These are phyloP conservation scores for Pyricularia sp. DNA, from an alignment of 2,329 filamentous ascomycete genomes.

Conservation along the genomic window DNA sequence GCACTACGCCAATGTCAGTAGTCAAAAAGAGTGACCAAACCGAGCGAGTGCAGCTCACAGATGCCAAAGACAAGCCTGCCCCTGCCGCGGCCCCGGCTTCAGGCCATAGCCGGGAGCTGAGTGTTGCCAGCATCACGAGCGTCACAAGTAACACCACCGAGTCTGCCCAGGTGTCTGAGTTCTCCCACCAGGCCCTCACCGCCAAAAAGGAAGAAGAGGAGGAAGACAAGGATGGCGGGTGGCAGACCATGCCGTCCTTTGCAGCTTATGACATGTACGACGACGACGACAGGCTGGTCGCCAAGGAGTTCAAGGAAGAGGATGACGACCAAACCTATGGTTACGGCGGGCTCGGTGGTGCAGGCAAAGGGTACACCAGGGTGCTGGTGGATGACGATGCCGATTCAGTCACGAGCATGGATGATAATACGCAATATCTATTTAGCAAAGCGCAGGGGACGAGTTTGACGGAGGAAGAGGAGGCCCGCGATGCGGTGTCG, in stretches of 20 bases:
- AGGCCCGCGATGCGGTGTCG: slow-evolving; percentile 65
- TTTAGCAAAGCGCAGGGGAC: slow-evolving; percentile 61
- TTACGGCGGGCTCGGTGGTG: slow-evolving; percentile 74
- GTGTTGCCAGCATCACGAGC: slow-evolving; percentile 28
- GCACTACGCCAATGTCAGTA: not conserved
- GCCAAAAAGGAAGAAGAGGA: slow-evolving; percentile 44
- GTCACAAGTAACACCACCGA: slow-evolving; percentile 21
- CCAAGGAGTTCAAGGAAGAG: slow-evolving; percentile 66
- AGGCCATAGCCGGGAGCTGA: slow-evolving; percentile 22
- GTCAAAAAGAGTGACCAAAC: not conserved
- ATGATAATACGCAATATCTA: slow-evolving; percentile 92
- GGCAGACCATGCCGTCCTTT: slow-evolving; percentile 92
- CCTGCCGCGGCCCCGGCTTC: not conserved
- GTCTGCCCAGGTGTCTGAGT: slow-evolving; percentile 57
- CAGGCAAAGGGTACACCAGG: slow-evolving; percentile 89
- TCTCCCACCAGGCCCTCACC: slow-evolving; percentile 77
- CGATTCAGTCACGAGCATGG: slow-evolving; percentile 88
- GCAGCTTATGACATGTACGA: slow-evolving; percentile 94
- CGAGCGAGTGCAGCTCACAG: not conserved
- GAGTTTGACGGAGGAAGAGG: slow-evolving; percentile 63
- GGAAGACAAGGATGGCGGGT: slow-evolving; percentile 57
- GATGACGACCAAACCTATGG: slow-evolving; percentile 57
- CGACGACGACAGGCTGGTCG: slow-evolving; percentile 81
- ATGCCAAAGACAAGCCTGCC: not conserved
- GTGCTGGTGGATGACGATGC: slow-evolving; percentile 94